Conservation (phyloP, 345 rosid species). For the Cochlearia excelsa region DNA sequence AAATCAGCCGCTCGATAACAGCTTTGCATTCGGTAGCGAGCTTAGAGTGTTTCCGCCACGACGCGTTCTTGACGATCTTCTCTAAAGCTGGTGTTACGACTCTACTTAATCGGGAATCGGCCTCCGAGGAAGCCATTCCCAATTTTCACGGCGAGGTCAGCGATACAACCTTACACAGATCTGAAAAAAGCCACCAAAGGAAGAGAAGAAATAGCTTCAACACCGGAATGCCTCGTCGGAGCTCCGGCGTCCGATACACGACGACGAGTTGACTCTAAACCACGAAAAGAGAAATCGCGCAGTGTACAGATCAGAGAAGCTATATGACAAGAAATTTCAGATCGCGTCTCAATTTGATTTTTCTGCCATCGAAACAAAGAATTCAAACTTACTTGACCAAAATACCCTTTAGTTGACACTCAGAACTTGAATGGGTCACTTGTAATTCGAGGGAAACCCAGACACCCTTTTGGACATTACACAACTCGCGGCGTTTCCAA, state of each 20-base stretch:
- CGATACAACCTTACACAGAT: conserved; percentile 43
- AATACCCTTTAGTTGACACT: conserved; percentile 34
- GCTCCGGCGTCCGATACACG: conserved; percentile 29
- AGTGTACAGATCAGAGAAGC: conserved; percentile 21
- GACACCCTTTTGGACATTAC: conserved; percentile 16
- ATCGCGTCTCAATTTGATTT: conserved; percentile 37
- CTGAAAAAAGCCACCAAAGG: conserved; percentile 15
- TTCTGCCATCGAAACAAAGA: conserved; percentile 28
- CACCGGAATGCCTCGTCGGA: conserved; percentile 17
- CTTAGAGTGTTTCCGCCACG: conserved; percentile 97
- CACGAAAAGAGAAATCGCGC: background rate
- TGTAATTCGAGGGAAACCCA: conserved; percentile 12
- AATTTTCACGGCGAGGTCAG: conserved; percentile 38
- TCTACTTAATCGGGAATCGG: conserved; percentile 88
- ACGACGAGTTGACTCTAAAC: conserved; percentile 25
- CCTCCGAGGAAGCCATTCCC: conserved; percentile 99
- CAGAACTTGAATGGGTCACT: background rate
- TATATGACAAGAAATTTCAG: conserved; percentile 34
- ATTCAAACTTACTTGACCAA: conserved; percentile 5
- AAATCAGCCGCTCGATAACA: conserved; percentile 59
- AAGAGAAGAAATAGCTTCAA: conserved; percentile 4
- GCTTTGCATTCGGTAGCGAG: conserved; percentile 90
- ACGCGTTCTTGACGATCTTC: conserved; percentile 78
- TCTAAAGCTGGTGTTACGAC: conserved; percentile 78
- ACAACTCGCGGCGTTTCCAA: conserved; percentile 1